These are phyloP conservation scores for Heterobasidion irregulare DNA, from an alignment of 1,284 basidiomycete species.

Conservation along the genomic window DNA sequence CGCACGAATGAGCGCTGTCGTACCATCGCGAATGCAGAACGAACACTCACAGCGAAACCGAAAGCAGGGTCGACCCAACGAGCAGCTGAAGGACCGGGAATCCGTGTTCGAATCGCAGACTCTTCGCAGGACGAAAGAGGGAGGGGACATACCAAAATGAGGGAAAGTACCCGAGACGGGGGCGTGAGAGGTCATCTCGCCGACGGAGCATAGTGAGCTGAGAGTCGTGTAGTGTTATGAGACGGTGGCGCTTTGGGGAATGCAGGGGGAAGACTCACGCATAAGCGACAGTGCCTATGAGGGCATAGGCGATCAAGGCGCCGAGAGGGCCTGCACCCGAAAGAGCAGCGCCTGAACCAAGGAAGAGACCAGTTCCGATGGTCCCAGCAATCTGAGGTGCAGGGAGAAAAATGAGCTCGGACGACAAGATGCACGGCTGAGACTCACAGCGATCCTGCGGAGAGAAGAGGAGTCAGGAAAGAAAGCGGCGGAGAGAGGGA, in stretches of 20 bases:
- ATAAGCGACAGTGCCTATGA: slow-evolving; percentile 58
- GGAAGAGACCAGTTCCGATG: slow-evolving; percentile 74
- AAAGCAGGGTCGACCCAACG: slow-evolving; percentile 73
- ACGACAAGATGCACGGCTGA: not conserved
- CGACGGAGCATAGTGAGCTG: slow-evolving; percentile 54
- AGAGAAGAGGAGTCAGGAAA: not conserved
- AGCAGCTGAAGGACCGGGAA: slow-evolving; percentile 30
- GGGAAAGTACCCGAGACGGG: slow-evolving; percentile 72
- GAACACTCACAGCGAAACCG: slow-evolving; percentile 48
- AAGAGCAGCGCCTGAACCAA: slow-evolving; percentile 66
- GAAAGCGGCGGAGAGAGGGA: not conserved
- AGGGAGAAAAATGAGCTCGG: not conserved
- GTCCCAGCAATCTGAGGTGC: slow-evolving; percentile 57
- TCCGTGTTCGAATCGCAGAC: not conserved
- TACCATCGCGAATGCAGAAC: not conserved
- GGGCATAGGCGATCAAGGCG: slow-evolving; percentile 50
- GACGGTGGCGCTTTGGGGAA: not conserved
- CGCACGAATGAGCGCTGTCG: not conserved
- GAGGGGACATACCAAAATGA: slow-evolving; percentile 38
- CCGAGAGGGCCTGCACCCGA: slow-evolving; percentile 48
- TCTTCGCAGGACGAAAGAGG: not conserved
- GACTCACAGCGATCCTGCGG: slow-evolving; percentile 49
- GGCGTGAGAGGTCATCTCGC: slow-evolving; percentile 66
- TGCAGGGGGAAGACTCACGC: slow-evolving; percentile 27
- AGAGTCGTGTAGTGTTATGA: no score